phyloP scores from a whole-genome alignment of 2,329 filamentous ascomycete species.

The Fusarium sp. region DNA sequence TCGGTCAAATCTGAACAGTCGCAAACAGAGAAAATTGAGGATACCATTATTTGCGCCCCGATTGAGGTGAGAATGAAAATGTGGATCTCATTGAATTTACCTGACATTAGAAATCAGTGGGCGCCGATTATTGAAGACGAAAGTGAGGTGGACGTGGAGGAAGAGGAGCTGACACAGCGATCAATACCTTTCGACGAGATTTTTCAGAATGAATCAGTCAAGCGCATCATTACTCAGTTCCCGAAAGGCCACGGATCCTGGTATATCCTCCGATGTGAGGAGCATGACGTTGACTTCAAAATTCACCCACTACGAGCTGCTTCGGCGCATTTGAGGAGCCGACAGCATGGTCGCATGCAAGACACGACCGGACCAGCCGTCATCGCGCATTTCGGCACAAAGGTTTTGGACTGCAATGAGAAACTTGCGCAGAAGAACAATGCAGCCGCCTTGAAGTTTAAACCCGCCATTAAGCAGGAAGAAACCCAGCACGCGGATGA shows the following conservation, averaged over 20 bases:
- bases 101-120: not conserved
- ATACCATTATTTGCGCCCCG: not conserved
- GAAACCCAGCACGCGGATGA: not conserved
- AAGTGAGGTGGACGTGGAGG: not conserved
- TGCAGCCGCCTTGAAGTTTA: not conserved
- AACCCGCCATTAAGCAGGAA: not conserved
- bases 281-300: constrained; percentile 5
- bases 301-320: not conserved
- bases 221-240: constrained; percentile 12
- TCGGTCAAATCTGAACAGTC: not conserved
- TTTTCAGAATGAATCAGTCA: not conserved
- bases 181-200: not conserved
- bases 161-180: not conserved
- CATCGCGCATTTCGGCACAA: constrained; percentile 6
- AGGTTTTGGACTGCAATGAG: constrained; percentile 11
- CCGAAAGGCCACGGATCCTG: constrained; percentile 3
- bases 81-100: not conserved
- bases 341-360: not conserved
- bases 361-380: not conserved
- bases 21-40: not conserved
- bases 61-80: not conserved
- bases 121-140: not conserved
- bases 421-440: constrained; percentile 6
- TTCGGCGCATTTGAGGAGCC: constrained; percentile 3
- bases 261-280: constrained; percentile 13